A percentile compares a stretch with the other conserved stretches of the same genome.
These are phyloP conservation scores for Coniferiporia sulphurascens DNA, from an alignment of 1,284 basidiomycete species.

Conservation along the genomic window DNA sequence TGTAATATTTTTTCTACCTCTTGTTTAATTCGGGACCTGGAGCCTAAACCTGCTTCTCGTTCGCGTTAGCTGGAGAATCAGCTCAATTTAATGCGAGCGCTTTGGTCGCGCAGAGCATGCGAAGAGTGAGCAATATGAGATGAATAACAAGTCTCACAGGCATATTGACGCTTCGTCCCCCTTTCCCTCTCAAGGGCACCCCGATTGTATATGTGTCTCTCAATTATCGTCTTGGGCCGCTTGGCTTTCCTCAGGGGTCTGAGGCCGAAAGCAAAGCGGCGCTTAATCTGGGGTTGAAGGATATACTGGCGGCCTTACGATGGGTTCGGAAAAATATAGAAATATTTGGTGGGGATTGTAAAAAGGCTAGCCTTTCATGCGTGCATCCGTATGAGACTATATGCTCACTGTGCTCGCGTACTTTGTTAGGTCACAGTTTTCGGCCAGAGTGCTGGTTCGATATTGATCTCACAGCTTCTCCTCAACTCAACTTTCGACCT, in stretches of 20 bases:
- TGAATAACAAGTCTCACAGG: background rate
- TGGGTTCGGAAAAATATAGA: slow-evolving; percentile 47
- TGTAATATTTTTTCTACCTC: background rate
- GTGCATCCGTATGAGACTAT: background rate
- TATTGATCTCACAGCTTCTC: slow-evolving; percentile 39
- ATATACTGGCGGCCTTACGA: slow-evolving; percentile 40
- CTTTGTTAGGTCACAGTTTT: slow-evolving; percentile 42
- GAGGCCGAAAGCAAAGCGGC: slow-evolving; percentile 36
- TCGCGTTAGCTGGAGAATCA: slow-evolving; percentile 27
- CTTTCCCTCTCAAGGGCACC: slow-evolving; percentile 24
- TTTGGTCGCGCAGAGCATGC: slow-evolving; percentile 41
- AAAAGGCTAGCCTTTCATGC: slow-evolving; percentile 30
- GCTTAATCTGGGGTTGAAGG: slow-evolving; percentile 42
- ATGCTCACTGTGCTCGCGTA: background rate
- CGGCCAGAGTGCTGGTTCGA: slow-evolving; percentile 50
- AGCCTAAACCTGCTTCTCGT: background rate
- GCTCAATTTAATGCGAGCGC: slow-evolving; percentile 35
- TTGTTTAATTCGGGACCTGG: background rate
- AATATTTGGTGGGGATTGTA: slow-evolving; percentile 44
- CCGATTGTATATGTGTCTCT: slow-evolving; percentile 53
- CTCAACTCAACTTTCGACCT: slow-evolving; percentile 38
- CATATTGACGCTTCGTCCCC: slow-evolving; percentile 13
- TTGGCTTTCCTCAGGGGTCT: slow-evolving; percentile 45
- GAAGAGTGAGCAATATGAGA: slow-evolving; percentile 31
- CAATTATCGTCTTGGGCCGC: slow-evolving; percentile 49